phyloP scores from a whole-genome alignment of 495 filamentous ascomycete genomes.

The Daldinia childiae region DNA sequence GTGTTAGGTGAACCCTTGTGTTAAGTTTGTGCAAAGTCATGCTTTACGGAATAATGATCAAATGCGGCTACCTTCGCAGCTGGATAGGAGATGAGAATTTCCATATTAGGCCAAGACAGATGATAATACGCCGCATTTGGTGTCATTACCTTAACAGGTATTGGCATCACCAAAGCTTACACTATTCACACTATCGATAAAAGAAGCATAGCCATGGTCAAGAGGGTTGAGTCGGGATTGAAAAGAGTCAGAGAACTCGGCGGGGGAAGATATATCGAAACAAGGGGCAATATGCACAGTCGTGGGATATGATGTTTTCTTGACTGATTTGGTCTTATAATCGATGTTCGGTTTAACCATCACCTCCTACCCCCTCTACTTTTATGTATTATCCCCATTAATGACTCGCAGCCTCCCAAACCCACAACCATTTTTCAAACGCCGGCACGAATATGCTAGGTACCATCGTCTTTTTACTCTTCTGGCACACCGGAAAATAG shows the following conservation, averaged over 20 bases:
- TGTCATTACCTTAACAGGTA: background rate
- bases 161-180: background rate
- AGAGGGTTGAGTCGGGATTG: constrained; percentile 1
- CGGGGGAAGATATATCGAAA: constrained; percentile 8
- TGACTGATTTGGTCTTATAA: constrained; percentile 36
- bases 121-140: constrained; percentile 3
- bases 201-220: background rate
- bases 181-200: background rate
- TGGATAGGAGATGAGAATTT: background rate
- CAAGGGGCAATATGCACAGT: constrained; percentile 10
- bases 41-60: background rate
- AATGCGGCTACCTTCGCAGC: background rate
- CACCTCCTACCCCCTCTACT: constrained; percentile 9
- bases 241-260: constrained; percentile 4
- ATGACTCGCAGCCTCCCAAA: constrained; percentile 24
- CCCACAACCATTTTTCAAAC: constrained; percentile 20
- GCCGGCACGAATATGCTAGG: constrained; percentile 14
- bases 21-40: background rate
- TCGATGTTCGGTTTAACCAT: constrained; percentile 15
- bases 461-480: constrained; percentile 50
- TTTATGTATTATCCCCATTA: constrained; percentile 19
- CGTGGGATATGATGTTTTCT: constrained; percentile 24
- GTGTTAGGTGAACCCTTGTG: background rate
- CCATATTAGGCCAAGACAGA: background rate
- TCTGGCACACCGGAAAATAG: constrained; percentile 70